These are phyloP conservation scores for Passiflora organensis DNA, from an alignment of 345 rosid species.

Conservation along the genomic window DNA sequence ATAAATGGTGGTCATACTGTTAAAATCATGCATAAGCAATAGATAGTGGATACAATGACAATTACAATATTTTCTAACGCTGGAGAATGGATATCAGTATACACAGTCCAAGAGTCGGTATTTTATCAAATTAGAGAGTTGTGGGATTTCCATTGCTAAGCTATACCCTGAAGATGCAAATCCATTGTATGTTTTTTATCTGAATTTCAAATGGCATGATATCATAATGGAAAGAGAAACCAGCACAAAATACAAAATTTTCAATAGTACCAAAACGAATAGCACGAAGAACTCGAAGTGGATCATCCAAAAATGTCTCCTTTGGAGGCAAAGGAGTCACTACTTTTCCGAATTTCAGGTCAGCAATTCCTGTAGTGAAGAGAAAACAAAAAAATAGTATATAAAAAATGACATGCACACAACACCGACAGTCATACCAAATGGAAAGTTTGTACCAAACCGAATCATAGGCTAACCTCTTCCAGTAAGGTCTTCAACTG, in stretches of 20 bases:
- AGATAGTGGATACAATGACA: too few relatives aligned
- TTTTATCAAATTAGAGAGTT: too few relatives aligned
- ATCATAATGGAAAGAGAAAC: not conserved
- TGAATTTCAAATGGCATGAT: not conserved
- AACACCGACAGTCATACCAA: too few relatives aligned
- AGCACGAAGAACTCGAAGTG: constrained; percentile 90
- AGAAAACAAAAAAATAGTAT: not conserved
- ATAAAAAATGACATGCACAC: not conserved
- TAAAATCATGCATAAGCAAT: too few relatives aligned
- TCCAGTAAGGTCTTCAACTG: constrained; percentile 78
- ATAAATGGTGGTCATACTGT: not conserved
- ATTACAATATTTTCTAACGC: too few relatives aligned
- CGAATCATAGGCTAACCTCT: constrained; percentile 49
- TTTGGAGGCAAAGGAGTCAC: constrained; percentile 86
- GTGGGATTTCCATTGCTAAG: too few relatives aligned
- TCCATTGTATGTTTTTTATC: too few relatives aligned
- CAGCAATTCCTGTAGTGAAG: constrained; percentile 54
- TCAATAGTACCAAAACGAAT: constrained; percentile 77
- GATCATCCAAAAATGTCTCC: constrained; percentile 93
- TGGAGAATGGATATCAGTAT: too few relatives aligned
- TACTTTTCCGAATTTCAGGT: constrained; percentile 73
- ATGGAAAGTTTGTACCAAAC: constrained; percentile 6
- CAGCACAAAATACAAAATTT: not conserved
- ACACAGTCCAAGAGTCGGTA: too few relatives aligned
- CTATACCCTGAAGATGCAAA: not conserved